These are phyloP conservation scores for Colletotrichum godetiae DNA, from an alignment of 2,329 filamentous ascomycete species.

Conservation along the genomic window DNA sequence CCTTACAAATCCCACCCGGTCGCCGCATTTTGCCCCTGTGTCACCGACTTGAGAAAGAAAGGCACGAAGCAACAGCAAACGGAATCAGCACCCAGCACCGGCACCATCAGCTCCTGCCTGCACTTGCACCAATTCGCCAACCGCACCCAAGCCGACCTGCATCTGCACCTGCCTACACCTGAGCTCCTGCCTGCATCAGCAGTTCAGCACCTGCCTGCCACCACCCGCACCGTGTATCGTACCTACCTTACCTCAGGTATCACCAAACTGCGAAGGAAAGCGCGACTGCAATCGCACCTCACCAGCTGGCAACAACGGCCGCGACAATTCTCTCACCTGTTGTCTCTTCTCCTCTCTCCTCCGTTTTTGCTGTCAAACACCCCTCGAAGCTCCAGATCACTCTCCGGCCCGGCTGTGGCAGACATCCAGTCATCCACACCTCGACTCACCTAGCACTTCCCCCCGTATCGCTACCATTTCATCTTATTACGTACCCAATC, in stretches of 20 bases:
- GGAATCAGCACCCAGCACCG: no score
- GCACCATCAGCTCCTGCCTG: not conserved
- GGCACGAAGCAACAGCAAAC: not conserved
- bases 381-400: no score
- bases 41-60: not conserved
- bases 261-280: not conserved
- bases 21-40: constrained; percentile 32
- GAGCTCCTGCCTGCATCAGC: not conserved
- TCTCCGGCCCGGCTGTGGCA: not conserved
- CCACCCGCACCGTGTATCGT: not conserved
- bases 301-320: constrained; percentile 19
- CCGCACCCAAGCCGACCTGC: not conserved
- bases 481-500: constrained; percentile 26
- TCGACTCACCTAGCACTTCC: not conserved
- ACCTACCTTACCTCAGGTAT: not conserved
- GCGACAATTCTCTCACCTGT: not conserved
- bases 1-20: constrained; percentile 31
- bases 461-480: not conserved
- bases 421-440: not conserved
- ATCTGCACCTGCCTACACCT: not conserved
- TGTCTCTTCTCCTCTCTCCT: not conserved
- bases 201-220: not conserved
- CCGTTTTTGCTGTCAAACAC: not conserved
- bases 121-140: not conserved
- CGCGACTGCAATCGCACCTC: not conserved